A percentile compares a stretch with the other conserved stretches of the same genome.
These are phyloP conservation scores for Litsea cubeba DNA, from an alignment of 164 flowering plant species.

Conservation along the genomic window DNA sequence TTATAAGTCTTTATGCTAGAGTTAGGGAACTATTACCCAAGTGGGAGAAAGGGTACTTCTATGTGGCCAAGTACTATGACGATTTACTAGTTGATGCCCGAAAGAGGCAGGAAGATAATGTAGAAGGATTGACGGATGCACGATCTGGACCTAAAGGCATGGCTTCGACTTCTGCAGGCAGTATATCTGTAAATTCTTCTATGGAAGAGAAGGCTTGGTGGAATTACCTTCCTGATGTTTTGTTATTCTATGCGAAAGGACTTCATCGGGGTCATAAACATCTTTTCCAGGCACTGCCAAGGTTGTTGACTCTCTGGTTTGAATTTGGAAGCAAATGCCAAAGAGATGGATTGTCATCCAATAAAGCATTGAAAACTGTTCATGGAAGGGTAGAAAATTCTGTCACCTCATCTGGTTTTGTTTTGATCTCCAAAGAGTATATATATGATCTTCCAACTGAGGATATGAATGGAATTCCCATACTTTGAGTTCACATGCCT, in stretches of 20 bases:
- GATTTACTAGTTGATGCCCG: conserved; percentile 93
- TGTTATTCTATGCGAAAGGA: conserved; percentile 86
- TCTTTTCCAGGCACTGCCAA: conserved; percentile 97
- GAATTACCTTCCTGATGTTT: conserved; percentile 72
- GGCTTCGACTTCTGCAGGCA: conserved; percentile 30
- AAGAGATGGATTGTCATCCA: conserved; percentile 46
- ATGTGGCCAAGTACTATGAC: conserved; percentile 89
- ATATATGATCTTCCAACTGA: not conserved
- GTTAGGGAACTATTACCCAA: conserved; percentile 92
- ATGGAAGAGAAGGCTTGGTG: conserved; percentile 74
- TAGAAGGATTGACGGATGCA: conserved; percentile 25
- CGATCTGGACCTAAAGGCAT: conserved; percentile 27
- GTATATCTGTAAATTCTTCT: conserved; percentile 27
- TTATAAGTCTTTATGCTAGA: conserved; percentile 73
- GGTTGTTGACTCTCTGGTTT: conserved; percentile 97
- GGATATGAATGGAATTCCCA: not conserved
- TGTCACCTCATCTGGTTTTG: not conserved
- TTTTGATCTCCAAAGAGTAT: not conserved
- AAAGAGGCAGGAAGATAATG: conserved; percentile 82
- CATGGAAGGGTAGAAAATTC: conserved; percentile 53
- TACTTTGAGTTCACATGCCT: not conserved
- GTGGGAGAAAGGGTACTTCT: conserved; percentile 97
- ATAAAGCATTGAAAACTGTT: conserved; percentile 61
- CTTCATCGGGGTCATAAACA: conserved; percentile 91
- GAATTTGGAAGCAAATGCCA: conserved; percentile 88